phyloP scores from a whole-genome alignment of 1,284 basidiomycete genomes.

The Afroboletus lepidellus region DNA sequence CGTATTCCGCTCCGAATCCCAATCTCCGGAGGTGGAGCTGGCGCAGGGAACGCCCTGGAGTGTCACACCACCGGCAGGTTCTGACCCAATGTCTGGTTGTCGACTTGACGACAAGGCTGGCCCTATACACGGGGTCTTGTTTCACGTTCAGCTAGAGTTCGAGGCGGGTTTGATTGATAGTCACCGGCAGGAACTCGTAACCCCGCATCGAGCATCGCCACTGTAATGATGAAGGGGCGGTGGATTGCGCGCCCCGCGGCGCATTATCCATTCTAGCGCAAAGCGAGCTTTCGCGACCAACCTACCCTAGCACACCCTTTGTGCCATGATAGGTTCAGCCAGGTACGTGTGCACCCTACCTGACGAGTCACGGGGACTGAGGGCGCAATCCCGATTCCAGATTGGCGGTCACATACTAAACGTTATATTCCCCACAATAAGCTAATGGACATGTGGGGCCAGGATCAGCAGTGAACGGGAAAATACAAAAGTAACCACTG shows the following conservation, averaged over 20 bases:
- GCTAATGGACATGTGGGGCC: constrained; percentile 17
- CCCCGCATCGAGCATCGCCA: background rate
- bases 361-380: constrained; percentile 13
- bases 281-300: background rate
- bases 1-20: constrained; percentile 4
- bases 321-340: background rate
- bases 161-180: background rate
- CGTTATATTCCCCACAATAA: constrained; percentile 29
- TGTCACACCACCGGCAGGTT: background rate
- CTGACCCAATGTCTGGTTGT: background rate
- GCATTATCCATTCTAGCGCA: background rate
- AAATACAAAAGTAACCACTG: background rate
- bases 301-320: background rate
- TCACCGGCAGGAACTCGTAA: background rate
- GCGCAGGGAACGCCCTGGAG: too few relatives aligned
- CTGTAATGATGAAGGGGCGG: background rate
- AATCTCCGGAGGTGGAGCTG: constrained; percentile 1
- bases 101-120: constrained; percentile 7
- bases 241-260: background rate
- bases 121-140: background rate
- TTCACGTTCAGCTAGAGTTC: background rate
- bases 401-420: constrained; percentile 18
- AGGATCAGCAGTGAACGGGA: constrained; percentile 12
- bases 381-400: constrained; percentile 20
- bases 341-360: constrained; percentile 8